These are phyloP conservation scores for Kappamyces sp. DNA, from an alignment of 192 early-diverging fungal species.

Conservation along the genomic window DNA sequence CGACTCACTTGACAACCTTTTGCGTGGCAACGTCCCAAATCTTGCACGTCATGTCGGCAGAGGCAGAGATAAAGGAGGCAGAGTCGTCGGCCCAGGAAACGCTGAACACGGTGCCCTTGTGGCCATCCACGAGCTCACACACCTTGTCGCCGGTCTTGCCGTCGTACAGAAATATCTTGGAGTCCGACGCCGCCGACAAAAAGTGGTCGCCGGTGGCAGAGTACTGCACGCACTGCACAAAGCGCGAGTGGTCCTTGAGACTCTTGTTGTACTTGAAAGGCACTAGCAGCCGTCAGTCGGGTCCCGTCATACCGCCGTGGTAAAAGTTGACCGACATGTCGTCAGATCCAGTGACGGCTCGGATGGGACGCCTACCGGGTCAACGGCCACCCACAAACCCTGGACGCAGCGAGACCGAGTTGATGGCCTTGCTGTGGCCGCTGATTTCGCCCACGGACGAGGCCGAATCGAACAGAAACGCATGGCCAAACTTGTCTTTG, in stretches of 20 bases:
- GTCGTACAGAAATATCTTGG: constrained; percentile 88
- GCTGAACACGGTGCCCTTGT: constrained; percentile 78
- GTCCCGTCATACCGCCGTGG: constrained; percentile 44
- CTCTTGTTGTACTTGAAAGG: constrained; percentile 78
- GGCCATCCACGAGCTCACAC: constrained; percentile 47
- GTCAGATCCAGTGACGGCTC: constrained; percentile 87
- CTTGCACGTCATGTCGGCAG: constrained; percentile 80
- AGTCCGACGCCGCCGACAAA: constrained; percentile 79
- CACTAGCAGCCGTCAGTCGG: constrained; percentile 25
- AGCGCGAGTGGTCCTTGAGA: constrained; percentile 75
- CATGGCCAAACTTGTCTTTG: constrained; percentile 81
- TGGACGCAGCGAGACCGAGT: constrained; percentile 84
- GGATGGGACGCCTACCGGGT: constrained; percentile 64
- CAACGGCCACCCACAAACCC: neutral
- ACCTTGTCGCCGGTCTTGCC: constrained; percentile 81
- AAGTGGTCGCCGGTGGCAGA: constrained; percentile 76
- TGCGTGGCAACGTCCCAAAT: constrained; percentile 82
- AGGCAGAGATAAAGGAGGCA: constrained; percentile 67
- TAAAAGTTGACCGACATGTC: constrained; percentile 86
- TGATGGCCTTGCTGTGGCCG: constrained; percentile 85
- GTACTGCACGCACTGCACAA: constrained; percentile 86
- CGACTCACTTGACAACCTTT: constrained; percentile 52
- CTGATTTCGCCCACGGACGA: constrained; percentile 85
- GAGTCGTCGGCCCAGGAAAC: constrained; percentile 85
- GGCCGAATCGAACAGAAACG: constrained; percentile 83